Conservation (phyloP, 2,329 filamentous ascomycete species). For the Fusarium piperis region DNA sequence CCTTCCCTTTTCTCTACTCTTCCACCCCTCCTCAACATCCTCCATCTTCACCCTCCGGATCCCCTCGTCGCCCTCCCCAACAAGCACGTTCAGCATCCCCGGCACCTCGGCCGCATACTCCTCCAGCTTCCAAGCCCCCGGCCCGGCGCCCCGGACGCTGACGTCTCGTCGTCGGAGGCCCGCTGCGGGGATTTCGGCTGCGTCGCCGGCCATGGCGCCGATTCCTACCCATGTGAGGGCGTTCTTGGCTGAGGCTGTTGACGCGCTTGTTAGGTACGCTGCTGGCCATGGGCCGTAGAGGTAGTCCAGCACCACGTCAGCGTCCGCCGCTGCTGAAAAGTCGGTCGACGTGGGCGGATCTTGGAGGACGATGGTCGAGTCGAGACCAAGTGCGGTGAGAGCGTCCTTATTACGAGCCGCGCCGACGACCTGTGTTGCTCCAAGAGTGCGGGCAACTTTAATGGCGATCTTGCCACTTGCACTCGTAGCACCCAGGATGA, state of each 20-base stretch:
- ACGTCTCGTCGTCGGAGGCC: constrained; percentile 60
- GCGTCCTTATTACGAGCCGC: constrained; percentile 58
- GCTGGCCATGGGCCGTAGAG: constrained; percentile 60
- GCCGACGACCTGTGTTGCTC: constrained; percentile 61
- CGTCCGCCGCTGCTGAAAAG: constrained; percentile 55
- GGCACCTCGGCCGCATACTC: constrained; percentile 37
- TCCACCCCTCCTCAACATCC: constrained; percentile 43
- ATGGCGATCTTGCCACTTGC: constrained; percentile 62
- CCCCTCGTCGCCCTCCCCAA: constrained; percentile 31
- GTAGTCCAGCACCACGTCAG: constrained; percentile 67
- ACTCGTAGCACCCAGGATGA: constrained; percentile 64
- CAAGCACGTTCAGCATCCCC: constrained; percentile 41
- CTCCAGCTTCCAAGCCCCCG: constrained; percentile 53
- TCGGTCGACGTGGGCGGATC: constrained; percentile 54
- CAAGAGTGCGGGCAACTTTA: constrained; percentile 57
- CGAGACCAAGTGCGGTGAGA: constrained; percentile 55
- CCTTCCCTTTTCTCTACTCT: constrained; percentile 32
- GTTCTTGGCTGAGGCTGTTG: constrained; percentile 44
- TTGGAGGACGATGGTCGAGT: constrained; percentile 56
- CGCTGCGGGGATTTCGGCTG: constrained; percentile 52
- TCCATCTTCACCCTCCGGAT: constrained; percentile 35
- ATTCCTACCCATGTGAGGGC: constrained; percentile 64
- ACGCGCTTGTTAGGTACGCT: constrained; percentile 54
- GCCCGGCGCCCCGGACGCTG: constrained; percentile 57
- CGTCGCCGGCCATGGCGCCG: constrained; percentile 54